These are phyloP conservation scores for Nannochloropsis granulata DNA, from an alignment of 108 stramenopile species.

Conservation along the genomic window DNA sequence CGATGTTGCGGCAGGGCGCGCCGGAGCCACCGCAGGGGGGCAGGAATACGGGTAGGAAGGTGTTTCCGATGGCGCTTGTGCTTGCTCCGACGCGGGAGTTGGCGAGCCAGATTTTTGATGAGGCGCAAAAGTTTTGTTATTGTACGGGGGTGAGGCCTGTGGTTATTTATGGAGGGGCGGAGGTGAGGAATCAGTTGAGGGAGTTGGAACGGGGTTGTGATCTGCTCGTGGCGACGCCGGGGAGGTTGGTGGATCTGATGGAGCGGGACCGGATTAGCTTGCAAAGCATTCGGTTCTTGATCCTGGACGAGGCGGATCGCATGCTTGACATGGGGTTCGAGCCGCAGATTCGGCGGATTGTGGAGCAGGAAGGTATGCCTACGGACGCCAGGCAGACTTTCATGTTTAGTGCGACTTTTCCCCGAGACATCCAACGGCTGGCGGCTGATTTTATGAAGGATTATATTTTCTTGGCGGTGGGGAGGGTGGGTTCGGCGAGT, in stretches of 20 bases:
- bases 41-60: conserved; percentile 3
- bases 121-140: conserved; percentile 86
- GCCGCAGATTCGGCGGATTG: conserved; percentile 93
- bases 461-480: conserved; percentile 91
- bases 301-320: conserved; percentile 89
- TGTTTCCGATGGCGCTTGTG: conserved; percentile 67
- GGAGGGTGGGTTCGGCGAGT: conserved; percentile 74
- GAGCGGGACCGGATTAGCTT: conserved; percentile 77
- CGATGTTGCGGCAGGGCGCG: conserved; percentile 64
- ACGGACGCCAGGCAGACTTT: conserved; percentile 67
- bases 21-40: conserved; percentile 40
- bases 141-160: conserved; percentile 81
- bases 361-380: conserved; percentile 50
- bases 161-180: conserved; percentile 94
- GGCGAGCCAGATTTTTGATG: conserved; percentile 91
- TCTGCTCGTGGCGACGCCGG: conserved; percentile 87
- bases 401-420: conserved; percentile 97
- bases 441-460: conserved; percentile 85
- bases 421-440: conserved; percentile 85
- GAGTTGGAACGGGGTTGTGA: conserved; percentile 48
- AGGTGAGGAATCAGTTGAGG: conserved; percentile 50
- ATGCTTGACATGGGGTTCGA: conserved; percentile 98
- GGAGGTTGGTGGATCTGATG: conserved; percentile 75
- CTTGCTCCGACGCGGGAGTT: conserved; percentile 96
- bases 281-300: conserved; percentile 60